Conservation (phyloP, 1,284 basidiomycete genomes). For the Rhizoctonia solani region DNA sequence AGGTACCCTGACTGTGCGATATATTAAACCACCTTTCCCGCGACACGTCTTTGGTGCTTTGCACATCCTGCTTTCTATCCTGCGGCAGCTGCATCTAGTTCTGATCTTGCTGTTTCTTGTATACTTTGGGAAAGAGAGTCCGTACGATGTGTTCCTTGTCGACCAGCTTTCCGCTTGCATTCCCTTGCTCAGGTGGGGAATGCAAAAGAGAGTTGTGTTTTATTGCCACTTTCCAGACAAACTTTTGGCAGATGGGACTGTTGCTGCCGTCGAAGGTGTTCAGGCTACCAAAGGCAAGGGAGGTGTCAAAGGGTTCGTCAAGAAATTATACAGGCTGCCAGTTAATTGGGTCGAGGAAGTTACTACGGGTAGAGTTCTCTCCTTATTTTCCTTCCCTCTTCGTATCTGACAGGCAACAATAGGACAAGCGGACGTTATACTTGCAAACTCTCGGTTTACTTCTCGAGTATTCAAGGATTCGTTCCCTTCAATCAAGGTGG, state of each 20-base stretch:
- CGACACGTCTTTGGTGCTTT: slow-evolving; percentile 76
- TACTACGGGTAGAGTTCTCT: slow-evolving; percentile 74
- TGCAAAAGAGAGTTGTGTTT: slow-evolving; percentile 82
- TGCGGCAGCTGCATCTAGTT: slow-evolving; percentile 83
- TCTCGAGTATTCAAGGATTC: slow-evolving; percentile 75
- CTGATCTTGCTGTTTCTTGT: slow-evolving; percentile 59
- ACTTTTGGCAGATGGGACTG: slow-evolving; percentile 78
- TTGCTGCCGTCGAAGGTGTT: slow-evolving; percentile 54
- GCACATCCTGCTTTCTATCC: slow-evolving; percentile 88
- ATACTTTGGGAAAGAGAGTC: slow-evolving; percentile 41
- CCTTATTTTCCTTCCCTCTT: background rate
- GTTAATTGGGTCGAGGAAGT: slow-evolving; percentile 90
- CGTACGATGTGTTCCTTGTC: slow-evolving; percentile 88
- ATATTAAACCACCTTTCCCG: slow-evolving; percentile 77
- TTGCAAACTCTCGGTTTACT: slow-evolving; percentile 94
- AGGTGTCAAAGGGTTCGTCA: slow-evolving; percentile 54
- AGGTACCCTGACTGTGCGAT: slow-evolving; percentile 86
- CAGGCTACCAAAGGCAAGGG: slow-evolving; percentile 24
- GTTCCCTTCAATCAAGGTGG: slow-evolving; percentile 68
- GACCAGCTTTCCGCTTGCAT: slow-evolving; percentile 94
- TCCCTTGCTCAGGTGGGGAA: slow-evolving; percentile 74
- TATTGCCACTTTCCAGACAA: slow-evolving; percentile 99
- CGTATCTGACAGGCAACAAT: slow-evolving; percentile 22
- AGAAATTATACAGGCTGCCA: slow-evolving; percentile 80
- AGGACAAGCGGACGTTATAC: slow-evolving; percentile 87